Evolutionary conservation across 225 moss, liverwort and hornwort species (phyloP).

Genomic region (Anthoceros angustus): DNA sequence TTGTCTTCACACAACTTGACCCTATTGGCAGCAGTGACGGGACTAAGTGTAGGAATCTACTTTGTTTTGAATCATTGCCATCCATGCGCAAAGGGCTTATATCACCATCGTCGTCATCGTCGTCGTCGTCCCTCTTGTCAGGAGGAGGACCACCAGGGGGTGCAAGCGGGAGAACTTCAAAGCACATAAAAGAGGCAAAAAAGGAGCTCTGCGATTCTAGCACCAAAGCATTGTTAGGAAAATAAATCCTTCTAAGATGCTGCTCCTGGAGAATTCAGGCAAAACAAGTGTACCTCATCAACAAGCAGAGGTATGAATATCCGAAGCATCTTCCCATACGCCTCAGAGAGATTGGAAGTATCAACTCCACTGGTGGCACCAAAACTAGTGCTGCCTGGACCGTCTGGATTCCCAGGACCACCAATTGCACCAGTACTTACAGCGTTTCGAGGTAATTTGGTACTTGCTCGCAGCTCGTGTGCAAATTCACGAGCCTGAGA

Average conservation of each 20-base stretch:
- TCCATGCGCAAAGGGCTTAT: slow-evolving; percentile 66
- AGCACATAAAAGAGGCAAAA: slow-evolving; percentile 98
- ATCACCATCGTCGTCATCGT: slow-evolving; percentile 63
- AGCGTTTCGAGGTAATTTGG: slow-evolving; percentile 54
- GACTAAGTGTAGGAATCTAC: slow-evolving; percentile 18
- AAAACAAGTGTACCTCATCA: slow-evolving; percentile 47
- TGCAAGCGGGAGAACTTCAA: slow-evolving; percentile 75
- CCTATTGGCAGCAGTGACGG: too few species aligned
- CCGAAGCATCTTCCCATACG: slow-evolving; percentile 85
- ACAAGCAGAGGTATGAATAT: slow-evolving; percentile 93
- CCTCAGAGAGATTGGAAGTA: slow-evolving; percentile 91
- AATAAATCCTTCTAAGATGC: slow-evolving; percentile 5
- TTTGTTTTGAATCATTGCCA: slow-evolving; percentile 48
- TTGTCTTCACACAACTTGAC: too few species aligned
- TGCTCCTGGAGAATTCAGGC: background rate
- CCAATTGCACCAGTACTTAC: background rate
- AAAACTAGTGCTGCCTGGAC: slow-evolving; percentile 46
- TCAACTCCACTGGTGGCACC: slow-evolving; percentile 39
- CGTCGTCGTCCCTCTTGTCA: slow-evolving; percentile 47
- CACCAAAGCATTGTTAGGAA: too few species aligned
- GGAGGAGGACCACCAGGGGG: slow-evolving; percentile 49
- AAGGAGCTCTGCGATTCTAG: slow-evolving; percentile 65
- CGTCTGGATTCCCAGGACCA: slow-evolving; percentile 61
- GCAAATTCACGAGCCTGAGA: slow-evolving; percentile 90
- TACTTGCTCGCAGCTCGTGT: slow-evolving; percentile 75